phyloP scores from a whole-genome alignment of 805 yeast species.

The Isabelozyma gotoi region DNA sequence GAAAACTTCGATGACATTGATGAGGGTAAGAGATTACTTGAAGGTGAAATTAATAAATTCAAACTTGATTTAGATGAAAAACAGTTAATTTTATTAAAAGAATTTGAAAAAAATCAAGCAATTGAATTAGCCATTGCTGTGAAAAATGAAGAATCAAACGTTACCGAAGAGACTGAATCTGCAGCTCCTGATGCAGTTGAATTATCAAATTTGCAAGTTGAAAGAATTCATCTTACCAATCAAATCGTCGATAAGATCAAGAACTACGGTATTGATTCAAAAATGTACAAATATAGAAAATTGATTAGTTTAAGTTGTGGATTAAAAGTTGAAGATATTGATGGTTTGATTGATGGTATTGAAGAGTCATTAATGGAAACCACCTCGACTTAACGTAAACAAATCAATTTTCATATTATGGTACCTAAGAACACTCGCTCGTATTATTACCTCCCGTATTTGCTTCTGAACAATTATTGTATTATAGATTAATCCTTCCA shows the following conservation, averaged over 20 bases:
- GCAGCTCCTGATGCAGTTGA: slow-evolving; percentile 18
- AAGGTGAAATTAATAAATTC: slow-evolving; percentile 12
- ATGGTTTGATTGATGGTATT: slow-evolving; percentile 79
- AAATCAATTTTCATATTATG: no score
- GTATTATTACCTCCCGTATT: no score
- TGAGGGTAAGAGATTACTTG: slow-evolving; percentile 23
- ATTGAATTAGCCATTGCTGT: slow-evolving; percentile 34
- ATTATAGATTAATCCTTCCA: neutral
- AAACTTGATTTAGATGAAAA: slow-evolving; percentile 12
- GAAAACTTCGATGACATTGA: slow-evolving; percentile 20
- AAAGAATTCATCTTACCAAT: slow-evolving; percentile 42
- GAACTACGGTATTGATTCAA: slow-evolving; percentile 47
- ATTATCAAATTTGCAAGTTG: slow-evolving; percentile 53
- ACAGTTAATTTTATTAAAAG: slow-evolving; percentile 22
- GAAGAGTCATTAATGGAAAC: slow-evolving; percentile 37
- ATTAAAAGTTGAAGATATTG: slow-evolving; percentile 74
- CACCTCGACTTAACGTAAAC: no score
- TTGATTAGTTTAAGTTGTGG: slow-evolving; percentile 78
- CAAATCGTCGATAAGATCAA: slow-evolving; percentile 49
- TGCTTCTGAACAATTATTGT: neutral
- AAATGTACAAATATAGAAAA: slow-evolving; percentile 73
- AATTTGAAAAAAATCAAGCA: slow-evolving; percentile 43
- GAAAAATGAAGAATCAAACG: slow-evolving; percentile 31
- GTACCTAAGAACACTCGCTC: neutral
- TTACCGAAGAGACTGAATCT: slow-evolving; percentile 11